Base-by-base conservation (phyloP, 768 basidiomycete genomes). In the Trametes elegans region DNA sequence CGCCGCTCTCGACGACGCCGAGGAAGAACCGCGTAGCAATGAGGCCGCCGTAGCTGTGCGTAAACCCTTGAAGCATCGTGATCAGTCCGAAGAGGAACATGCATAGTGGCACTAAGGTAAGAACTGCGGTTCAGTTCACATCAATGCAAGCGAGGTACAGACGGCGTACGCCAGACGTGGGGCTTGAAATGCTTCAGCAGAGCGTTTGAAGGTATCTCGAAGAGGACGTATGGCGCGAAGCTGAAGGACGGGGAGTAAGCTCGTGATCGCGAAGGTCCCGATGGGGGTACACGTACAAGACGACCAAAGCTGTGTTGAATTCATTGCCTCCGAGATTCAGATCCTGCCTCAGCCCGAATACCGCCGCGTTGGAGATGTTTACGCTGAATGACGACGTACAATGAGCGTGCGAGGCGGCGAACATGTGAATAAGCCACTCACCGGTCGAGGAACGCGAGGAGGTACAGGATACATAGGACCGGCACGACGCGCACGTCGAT, bases 361-460 rank as follows among this genome's bases (percentile, higher is more conserved):
- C 49, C 1, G 66, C 64, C 5, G 68, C 68, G 45, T 70, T 70
- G 14, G 68, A 66, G 29, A 70, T 67, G 50, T 70, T 70, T n/a
- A 70, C 68, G 1, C 68, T 68, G 53, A 2, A 28, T n/a, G n/a
- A n/a, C n/a, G n/a, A n/a, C n/a, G 4, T 4, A 16, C 44, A 31
- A 14, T 14, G 29, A 10, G 38, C 18, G 28, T 27, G 13, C 46
- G 31, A 24, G 43, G 21, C 41, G 16, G 21, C 16, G 9, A 4
- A 10, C 18, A 42, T 13, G n/a, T 9, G 6, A 23, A 19, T 26
- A 38, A 4, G 26, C 11, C 28, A 32, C 64, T 36, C 31, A 66
- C 66, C 65, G 62, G 44, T 71, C 71, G 16, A 78, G 68, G 67
- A 77, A 77, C 16, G 74, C 73, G 11, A 78, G 65, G 8, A 76